Evolutionary conservation across 768 basidiomycete genomes (phyloP), one percentile per base, ranked within the genome.

Genomic region (Trametes coccinea): DNA sequence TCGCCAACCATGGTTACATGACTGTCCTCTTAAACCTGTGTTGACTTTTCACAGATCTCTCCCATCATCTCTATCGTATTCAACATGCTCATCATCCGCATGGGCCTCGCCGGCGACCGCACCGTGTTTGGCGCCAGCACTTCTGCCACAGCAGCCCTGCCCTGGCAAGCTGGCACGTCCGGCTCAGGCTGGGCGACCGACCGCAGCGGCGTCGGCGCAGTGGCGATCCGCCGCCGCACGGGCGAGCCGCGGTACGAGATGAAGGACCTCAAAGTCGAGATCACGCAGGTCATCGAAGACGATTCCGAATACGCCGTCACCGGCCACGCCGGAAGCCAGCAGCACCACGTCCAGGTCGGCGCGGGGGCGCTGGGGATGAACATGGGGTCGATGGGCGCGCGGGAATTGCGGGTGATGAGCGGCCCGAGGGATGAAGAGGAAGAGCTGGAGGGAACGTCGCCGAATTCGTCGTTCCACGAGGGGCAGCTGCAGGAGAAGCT

Each of bases 1-100:
- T 22, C 22, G 22, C 22, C 22, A 22, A 22, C 22, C 22, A 22
- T 22, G 22, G 22, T 22, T 22, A 22, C 22, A 22, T 22, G 22
- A 22, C 22, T 22, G 22, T 22, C 22, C 22, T 22, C 22, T 0
- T 22, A 22, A 22, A 22, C 22, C 22, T 22, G 22, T 22, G 22
- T 22, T 22, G 22, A 46, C 54, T 9, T n/a, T 7, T 33, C 54
- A 16, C 55, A 77, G 77, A 66, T 74, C 47, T 72, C 71, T 7
- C 78, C 75, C 16, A 74, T 78, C 56, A 78, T 78, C 54, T 75
- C 73, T 5, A 79, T 79, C 68, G 73, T 75, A 4, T 79, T 78
- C 67, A 77, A 76, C 64, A 75, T 79, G 76, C 74, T 79, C 47
- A 77, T 78, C 39, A 71, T 79, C 27, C 78, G 77, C 34, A 68